Evolutionary conservation across 176 grass and related monocot genomes (phyloP).

Genomic region (Musa schizocarpa): DNA sequence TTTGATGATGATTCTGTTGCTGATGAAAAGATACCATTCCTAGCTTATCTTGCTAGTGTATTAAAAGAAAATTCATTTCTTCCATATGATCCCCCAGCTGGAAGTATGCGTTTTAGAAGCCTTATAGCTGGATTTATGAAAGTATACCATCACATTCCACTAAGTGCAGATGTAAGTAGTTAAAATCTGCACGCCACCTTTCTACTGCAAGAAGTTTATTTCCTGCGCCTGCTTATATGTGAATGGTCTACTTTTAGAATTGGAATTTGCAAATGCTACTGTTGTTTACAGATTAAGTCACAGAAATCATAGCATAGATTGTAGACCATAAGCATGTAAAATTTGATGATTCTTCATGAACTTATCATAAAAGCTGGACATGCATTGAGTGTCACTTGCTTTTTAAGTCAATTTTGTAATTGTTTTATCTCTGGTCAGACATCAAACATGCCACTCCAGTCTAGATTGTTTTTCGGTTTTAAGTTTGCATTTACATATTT

Average conservation of each 20-base stretch:
- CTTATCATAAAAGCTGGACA: no score
- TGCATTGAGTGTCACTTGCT: no score
- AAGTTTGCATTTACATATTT: no score
- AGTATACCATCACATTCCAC: constrained; percentile 88
- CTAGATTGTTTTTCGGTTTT: no score
- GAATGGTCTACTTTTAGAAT: not conserved
- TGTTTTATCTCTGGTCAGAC: no score
- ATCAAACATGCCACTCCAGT: no score
- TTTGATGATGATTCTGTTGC: constrained; percentile 95
- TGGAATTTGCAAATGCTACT: not conserved
- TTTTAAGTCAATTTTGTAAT: no score
- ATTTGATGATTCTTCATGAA: no score
- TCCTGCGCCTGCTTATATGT: not conserved
- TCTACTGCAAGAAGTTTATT: not conserved
- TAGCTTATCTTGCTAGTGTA: constrained; percentile 80
- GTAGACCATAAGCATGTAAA: no score
- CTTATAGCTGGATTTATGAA: constrained; percentile 97
- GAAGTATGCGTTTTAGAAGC: constrained; percentile 68
- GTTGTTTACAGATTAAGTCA: not conserved
- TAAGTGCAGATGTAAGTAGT: constrained; percentile 67
- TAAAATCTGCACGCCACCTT: not conserved
- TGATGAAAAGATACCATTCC: constrained; percentile 96
- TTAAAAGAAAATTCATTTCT: constrained; percentile 72
- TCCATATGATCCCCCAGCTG: constrained; percentile 83
- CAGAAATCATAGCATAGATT: no score